phyloP scores from a whole-genome alignment of 495 filamentous ascomycete genomes.

The Penicillium odoratum region DNA sequence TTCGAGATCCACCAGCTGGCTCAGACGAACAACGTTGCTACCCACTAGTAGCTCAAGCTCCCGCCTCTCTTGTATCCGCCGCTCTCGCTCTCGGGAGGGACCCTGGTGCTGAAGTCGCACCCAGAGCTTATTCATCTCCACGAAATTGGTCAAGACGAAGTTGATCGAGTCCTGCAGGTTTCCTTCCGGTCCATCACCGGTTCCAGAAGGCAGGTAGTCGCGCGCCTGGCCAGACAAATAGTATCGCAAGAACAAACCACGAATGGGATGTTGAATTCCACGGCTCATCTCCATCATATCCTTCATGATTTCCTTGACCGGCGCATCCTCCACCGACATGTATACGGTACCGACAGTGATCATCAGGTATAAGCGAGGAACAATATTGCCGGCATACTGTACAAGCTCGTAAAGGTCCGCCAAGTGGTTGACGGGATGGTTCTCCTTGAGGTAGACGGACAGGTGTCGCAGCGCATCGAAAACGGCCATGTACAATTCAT shows the following conservation, averaged over 20 bases:
- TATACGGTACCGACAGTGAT: conserved; percentile 98
- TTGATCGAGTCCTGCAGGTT: conserved; percentile 97
- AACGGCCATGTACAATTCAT: conserved; percentile 98
- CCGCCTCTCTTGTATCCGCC: conserved; percentile 88
- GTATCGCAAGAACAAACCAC: conserved; percentile 92
- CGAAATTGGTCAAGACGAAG: conserved; percentile 96
- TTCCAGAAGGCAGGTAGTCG: conserved; percentile 79
- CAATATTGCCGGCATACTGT: conserved; percentile 98
- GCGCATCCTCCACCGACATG: conserved; percentile 97
- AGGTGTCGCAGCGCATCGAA: conserved; percentile 98
- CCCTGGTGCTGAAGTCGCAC: conserved; percentile 96
- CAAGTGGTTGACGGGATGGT: conserved; percentile 95
- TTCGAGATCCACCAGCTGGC: conserved; percentile 92
- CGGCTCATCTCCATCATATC: conserved; percentile 99
- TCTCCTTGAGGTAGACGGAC: conserved; percentile 92
- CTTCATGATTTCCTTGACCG: conserved; percentile 99
- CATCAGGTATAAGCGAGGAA: conserved; percentile 96
- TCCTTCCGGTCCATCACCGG: conserved; percentile 86
- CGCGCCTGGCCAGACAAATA: conserved; percentile 92
- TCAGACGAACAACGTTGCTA: conserved; percentile 91
- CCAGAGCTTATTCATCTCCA: conserved; percentile 99
- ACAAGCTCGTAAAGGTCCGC: conserved; percentile 98
- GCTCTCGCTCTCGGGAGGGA: conserved; percentile 90
- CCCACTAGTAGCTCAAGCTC: conserved; percentile 94
- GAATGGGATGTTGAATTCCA: conserved; percentile 93